Percentiles rank a stretch among this genome's conserved stretches.
phyloP scores from a whole-genome alignment of 805 yeast genomes.

The Ogataea naganishii region DNA sequence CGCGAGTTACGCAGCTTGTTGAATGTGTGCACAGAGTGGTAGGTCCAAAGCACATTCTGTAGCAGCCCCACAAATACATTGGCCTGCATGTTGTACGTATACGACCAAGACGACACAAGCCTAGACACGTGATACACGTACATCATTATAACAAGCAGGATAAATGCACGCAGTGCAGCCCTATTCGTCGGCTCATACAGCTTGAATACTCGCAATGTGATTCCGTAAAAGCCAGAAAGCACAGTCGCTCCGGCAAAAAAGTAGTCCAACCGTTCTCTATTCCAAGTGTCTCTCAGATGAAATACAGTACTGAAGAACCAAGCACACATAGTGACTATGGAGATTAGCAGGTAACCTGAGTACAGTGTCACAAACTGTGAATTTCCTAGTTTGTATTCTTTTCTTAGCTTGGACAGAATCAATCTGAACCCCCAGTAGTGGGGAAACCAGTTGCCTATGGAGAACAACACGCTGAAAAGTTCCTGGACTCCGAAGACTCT shows the following conservation, averaged over 20 bases:
- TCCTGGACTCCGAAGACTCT: constrained; percentile 82
- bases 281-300: constrained; percentile 73
- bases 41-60: constrained; percentile 55
- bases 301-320: constrained; percentile 84
- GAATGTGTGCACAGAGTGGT: constrained; percentile 25
- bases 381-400: constrained; percentile 12
- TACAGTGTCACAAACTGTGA: constrained; percentile 19
- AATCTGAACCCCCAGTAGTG: constrained; percentile 42
- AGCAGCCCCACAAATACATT: constrained; percentile 71
- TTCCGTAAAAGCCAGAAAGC: constrained; percentile 65
- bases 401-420: constrained; percentile 16
- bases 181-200: constrained; percentile 34
- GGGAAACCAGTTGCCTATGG: constrained; percentile 61
- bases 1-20: constrained; percentile 9
- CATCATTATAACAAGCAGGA: constrained; percentile 34
- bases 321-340: constrained; percentile 68
- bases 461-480: constrained; percentile 68
- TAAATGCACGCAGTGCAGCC: constrained; percentile 25
- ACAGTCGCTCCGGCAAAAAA: constrained; percentile 91
- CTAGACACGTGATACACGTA: constrained; percentile 61
- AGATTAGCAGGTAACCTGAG: constrained; percentile 35
- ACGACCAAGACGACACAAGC: constrained; percentile 70
- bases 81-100: constrained; percentile 89
- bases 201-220: constrained; percentile 50
- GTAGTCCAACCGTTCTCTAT: constrained; percentile 84